Evolutionary conservation across 192 early-diverging fungal genomes (phyloP), one percentile per base, ranked within the genome.

Genomic region (Coemansia sp.): DNA sequence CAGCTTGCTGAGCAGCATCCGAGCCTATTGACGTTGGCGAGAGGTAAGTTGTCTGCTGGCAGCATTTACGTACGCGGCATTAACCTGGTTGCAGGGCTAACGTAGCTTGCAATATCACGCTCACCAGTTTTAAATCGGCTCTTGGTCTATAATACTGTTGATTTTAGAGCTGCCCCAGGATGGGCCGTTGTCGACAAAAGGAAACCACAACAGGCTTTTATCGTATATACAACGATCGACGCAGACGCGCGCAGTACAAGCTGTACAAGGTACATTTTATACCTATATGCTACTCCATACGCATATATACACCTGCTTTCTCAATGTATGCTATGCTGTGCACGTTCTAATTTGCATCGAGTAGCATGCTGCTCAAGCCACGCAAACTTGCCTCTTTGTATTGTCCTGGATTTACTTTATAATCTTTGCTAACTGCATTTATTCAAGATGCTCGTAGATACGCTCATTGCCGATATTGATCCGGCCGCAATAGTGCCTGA

Each of bases 181-280:
- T 19, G 38, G 58, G 23, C 23, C 33, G 19, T 44, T 33, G 17
- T 23, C 69, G 39, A 53, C 30, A 43, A 59, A 69, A 9, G 57
- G 49, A 10, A 49, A 60, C 44, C 74, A 82, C 59, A 19, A 26
- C 26, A 63, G 52, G 49, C 64, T 80, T 9, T 47, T 69, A 2
- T 62, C 70, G 11, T 80, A 73, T 47, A 76, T 80, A 16, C 65
- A 68, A 17, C 57, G 49, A 44, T 75, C 74, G 17, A n/a, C 35
- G 7, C 39, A 50, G 30, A 17, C 47, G 3, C 66, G 39, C 3
- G 17, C 23, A 16, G 43, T 4, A 58, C 55, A 55, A 55, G 28
- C 0, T 30, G 4, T 28, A 55, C 26, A 16, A 58, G 55, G 55
- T 58, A 58, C 30, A 33, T 8, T 58, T 3, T 5, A 17, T 35